These are phyloP conservation scores for Talaromyces adpressus DNA, from an alignment of 495 filamentous ascomycete genomes.

Conservation along the genomic window DNA sequence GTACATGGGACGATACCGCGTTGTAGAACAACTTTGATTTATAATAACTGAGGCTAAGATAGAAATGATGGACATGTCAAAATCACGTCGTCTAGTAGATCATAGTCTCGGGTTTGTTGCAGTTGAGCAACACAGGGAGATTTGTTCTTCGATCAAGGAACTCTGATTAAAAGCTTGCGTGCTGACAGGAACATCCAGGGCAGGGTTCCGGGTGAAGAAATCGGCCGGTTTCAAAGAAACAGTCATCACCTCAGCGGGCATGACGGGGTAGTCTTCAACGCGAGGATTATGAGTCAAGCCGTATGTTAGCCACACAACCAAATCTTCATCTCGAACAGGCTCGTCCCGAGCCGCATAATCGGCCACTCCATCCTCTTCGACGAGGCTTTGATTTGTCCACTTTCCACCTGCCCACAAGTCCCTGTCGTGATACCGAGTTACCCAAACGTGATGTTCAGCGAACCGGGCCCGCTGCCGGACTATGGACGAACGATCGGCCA, in stretches of 20 bases:
- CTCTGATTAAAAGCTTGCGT: slow-evolving; percentile 1
- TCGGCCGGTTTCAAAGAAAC: slow-evolving; percentile 57
- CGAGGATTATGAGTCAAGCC: slow-evolving; percentile 44
- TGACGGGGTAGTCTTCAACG: slow-evolving; percentile 48
- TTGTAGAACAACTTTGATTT: background rate
- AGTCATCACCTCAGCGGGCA: slow-evolving; percentile 49
- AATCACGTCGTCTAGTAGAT: background rate
- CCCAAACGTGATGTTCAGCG: slow-evolving; percentile 64
- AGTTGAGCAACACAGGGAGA: background rate
- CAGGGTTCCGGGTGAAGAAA: slow-evolving; percentile 71
- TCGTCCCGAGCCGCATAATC: slow-evolving; percentile 30
- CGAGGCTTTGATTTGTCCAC: slow-evolving; percentile 66
- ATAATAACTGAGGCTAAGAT: background rate
- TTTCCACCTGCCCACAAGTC: slow-evolving; percentile 68
- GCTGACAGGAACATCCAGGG: slow-evolving; percentile 16
- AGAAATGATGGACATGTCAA: background rate
- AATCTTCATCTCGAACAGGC: slow-evolving; percentile 26
- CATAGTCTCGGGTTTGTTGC: background rate
- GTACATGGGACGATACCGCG: background rate
- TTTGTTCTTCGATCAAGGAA: background rate
- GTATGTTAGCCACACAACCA: slow-evolving; percentile 26
- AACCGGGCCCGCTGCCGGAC: slow-evolving; percentile 67
- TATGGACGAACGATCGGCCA: slow-evolving; percentile 60
- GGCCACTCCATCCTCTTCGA: slow-evolving; percentile 40
- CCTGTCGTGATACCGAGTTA: slow-evolving; percentile 60